phyloP scores from a whole-genome alignment of 768 basidiomycete species.

The Lentinula guzmanii region DNA sequence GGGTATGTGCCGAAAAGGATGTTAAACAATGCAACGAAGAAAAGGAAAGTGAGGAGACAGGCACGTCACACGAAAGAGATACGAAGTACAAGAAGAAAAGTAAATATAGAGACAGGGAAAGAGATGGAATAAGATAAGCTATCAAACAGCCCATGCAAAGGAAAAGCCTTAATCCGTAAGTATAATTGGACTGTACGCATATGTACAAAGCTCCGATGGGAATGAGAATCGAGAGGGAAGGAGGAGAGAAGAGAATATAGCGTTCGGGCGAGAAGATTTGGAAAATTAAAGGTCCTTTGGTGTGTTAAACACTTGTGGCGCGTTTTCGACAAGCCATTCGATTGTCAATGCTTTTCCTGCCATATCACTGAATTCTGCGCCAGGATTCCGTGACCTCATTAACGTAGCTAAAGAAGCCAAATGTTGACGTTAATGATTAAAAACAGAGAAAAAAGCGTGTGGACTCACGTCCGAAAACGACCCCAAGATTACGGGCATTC shows the following conservation, averaged over 20 bases:
- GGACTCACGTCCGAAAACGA: constrained; percentile 94
- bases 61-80: neutral
- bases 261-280: neutral
- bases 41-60: neutral
- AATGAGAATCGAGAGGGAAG: neutral
- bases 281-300: neutral
- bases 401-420: constrained; percentile 67
- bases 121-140: neutral
- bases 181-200: neutral
- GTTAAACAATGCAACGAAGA: too few species aligned
- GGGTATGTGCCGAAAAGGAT: neutral
- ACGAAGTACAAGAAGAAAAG: neutral
- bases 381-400: constrained; percentile 82
- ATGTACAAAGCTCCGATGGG: neutral
- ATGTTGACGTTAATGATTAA: constrained; percentile 2
- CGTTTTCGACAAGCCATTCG: constrained; percentile 94
- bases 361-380: constrained; percentile 95
- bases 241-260: neutral
- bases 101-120: neutral
- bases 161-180: neutral
- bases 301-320: constrained; percentile 43
- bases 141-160: constrained; percentile 2
- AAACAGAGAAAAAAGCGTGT: neutral
- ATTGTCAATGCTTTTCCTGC: constrained; percentile 90
- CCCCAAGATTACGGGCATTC: constrained; percentile 92